Base-by-base conservation (phyloP, 331 rosid genomes). In the Malus hybrid region DNA sequence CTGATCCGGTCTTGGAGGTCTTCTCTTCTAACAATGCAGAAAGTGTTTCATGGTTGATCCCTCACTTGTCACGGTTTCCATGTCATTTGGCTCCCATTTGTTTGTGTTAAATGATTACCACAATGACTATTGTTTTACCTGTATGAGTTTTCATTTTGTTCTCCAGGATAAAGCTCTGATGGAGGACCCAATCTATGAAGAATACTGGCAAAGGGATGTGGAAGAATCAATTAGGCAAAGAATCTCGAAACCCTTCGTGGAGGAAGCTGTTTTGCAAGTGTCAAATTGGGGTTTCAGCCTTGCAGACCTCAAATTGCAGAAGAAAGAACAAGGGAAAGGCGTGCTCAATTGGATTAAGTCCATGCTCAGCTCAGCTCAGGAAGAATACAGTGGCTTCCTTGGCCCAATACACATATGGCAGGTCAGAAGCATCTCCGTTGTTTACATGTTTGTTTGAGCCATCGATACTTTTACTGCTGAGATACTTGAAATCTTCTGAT, bases 361-460 rank as follows among this genome's bases (percentile, higher is more conserved):
- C 65, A 42, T 94, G 48, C 80, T 94, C 76, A 78, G 69, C 29
- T 91, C 85, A 82, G 86, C 71, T 68, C 79, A 73, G 79, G 90
- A 88, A 62, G 97, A 94, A 71, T 94, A 90, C 74, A 83, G 46
- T 0, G 99, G 99, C 69, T 94, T 94, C 86, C 90, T 90, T 69
- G 97, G 99, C 73, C 97, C 99, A 74, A 88, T 94, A 81, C 99
- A 94, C 72, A 84, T 92, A 86, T 94, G 99, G 97, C 97, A 94
- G 86, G 99, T 89, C 80, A 88, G 93, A 71, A 52, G 42, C 70
- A 70, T 81, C 78, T 81, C 55, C 46, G 0, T 74, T 24, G 0
- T 28, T 73, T 36, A 57, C 36, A 65, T 18, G 1, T 78, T 57
- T 11, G 22, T 59, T 15, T 70, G 22, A 62, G 61, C 67, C 27